Evolutionary conservation across 805 yeast species (phyloP), one percentile per base, ranked within the genome.

Genomic region (Hanseniaspora jakobsenii): DNA sequence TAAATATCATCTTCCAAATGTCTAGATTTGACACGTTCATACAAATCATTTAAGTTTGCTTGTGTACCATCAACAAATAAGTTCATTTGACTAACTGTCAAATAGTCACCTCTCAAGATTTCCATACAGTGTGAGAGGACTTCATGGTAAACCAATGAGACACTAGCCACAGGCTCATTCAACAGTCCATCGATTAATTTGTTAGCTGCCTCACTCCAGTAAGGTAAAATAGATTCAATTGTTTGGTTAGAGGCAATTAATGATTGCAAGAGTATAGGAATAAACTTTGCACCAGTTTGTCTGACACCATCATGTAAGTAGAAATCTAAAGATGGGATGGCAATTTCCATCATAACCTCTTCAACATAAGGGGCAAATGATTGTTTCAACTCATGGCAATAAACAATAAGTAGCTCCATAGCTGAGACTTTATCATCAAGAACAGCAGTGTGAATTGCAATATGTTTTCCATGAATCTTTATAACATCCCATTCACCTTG

Each of bases 401-500:
- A 91, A 5, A 79, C 74, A 51, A 84, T 75, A 44, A 91, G 66
- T 42, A 89, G 66, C 57, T 89, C 96, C 68, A 91, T 83, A 6
- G 97, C 96, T 34, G 80, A 72, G 3, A 84, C 87, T 63, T 91
- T 91, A 51, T 89, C 97, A 57, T 91, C 98, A 48, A 91, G 69
- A n/a, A 83, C 68, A 10, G 95, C 85, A 3, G 96, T 87, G 58
- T 89, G 94, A 42, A 91, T 85, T 18, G 96, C 97, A 55, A 91
- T 76, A 56, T 84, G 87, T 61, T 85, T 87, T 44, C 97, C 98
- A 24, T 84, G 77, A 36, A 87, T 67, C 53, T 85, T 85, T 44
- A 91, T 78, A 36, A 91, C 91, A 56, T 91, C 97, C 91, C 95
- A 91, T 50, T 86, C 95, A 44, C 86, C 93, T 54, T 84, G 82